Evolutionary conservation across 1,284 basidiomycete species (phyloP), one percentile per base, ranked within the genome.

Genomic region (Pisolithus thermaeus): DNA sequence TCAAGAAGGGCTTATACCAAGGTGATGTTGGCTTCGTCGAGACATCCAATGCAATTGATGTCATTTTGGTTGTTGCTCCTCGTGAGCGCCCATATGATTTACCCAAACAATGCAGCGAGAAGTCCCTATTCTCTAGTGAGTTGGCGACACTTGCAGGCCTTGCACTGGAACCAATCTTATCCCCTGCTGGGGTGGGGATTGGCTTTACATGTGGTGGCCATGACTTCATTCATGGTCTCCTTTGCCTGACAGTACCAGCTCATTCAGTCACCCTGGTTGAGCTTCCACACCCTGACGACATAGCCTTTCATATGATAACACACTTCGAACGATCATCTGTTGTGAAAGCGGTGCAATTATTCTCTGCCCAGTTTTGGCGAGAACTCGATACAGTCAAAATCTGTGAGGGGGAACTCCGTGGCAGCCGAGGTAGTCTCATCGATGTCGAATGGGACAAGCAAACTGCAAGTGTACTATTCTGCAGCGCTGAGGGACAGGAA

Each of bases 311-410:
- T 8, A 27, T 32, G 4, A 27, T 46, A 11, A 30, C 44, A 12
- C 18, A 45, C 3, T 14, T 47, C 2, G 39, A 52, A 23, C 30
- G 25, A 3, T 8, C 5, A 7, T 25, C 47, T 3, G 12, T 43
- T 12, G 1, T 32, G 28, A 25, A 16, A 20, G 35, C 40, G 1
- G n/a, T 47, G 12, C 22, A 12, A 3, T 2, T n/a, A 14, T 52
- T 52, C 18, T 52, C 51, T 7, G 9, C 32, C 3, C 18, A 23
- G 6, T 40, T 50, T 11, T 53, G 49, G 49, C 37, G n/a, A 42
- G 45, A 5, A 1, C 25, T 32, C 2, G 51, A 52, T 4, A 42
- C 3, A 40, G 51, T 16, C 23, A 2, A 25, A 25, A 25, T 25
- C 23, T 5, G 5, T 25, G 23, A 5, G 3, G 23, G 23, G 23